Evolutionary conservation across 148 eudicot genomes (phyloP).

Genomic region (Chenopodium album): DNA sequence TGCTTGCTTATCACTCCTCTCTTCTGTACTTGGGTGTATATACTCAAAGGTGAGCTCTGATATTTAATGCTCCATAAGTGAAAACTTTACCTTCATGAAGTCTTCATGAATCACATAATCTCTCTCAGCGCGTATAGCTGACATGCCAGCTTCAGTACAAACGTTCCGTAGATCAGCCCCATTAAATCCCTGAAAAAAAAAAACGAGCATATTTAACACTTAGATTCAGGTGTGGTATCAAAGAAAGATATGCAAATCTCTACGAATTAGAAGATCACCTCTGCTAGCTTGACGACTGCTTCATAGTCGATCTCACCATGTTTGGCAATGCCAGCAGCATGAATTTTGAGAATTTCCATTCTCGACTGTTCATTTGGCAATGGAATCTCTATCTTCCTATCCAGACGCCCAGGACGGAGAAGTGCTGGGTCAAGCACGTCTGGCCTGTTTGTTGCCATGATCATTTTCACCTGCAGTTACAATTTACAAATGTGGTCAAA

Average conservation of each 20-base stretch:
- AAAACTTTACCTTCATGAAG: conserved; percentile 70
- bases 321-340: conserved; percentile 97
- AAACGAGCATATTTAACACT: conserved; percentile 2
- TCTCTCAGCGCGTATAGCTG: conserved; percentile 94
- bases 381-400: conserved; percentile 96
- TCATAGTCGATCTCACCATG: conserved; percentile 99
- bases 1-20: no score
- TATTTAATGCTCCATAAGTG: not conserved
- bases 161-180: conserved; percentile 94
- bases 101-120: conserved; percentile 98
- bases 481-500: not conserved
- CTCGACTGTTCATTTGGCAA: conserved; percentile 99
- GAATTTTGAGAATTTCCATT: conserved; percentile 88
- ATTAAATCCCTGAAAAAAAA: conserved; percentile 67
- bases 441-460: conserved; percentile 98
- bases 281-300: conserved; percentile 96
- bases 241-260: not conserved
- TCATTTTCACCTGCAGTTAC: conserved; percentile 66
- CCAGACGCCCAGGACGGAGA: conserved; percentile 97
- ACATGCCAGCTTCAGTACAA: conserved; percentile 97
- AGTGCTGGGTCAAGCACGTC: conserved; percentile 99
- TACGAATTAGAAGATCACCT: conserved; percentile 41
- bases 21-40: no score
- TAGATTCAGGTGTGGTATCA: not conserved
- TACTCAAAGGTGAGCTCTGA: no score